These are phyloP conservation scores for Entelexis paramagnoliae DNA, from an alignment of 1,139 yeast genomes.

Conservation along the genomic window DNA sequence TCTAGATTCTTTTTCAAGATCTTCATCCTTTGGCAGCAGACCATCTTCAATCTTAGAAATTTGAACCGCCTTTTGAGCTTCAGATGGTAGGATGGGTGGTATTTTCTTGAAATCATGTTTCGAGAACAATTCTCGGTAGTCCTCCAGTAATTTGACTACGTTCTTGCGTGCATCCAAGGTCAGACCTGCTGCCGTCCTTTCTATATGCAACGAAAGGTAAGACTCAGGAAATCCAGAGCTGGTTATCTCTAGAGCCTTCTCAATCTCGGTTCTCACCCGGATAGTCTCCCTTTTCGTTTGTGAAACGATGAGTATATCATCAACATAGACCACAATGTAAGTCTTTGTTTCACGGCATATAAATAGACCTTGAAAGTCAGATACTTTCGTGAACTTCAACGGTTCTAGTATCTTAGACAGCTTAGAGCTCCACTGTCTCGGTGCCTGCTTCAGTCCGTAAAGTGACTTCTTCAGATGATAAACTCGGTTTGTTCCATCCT, in stretches of 20 bases:
- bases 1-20: neutral
- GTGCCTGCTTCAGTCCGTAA: constrained; percentile 1
- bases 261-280: neutral
- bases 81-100: neutral
- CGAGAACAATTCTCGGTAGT: neutral
- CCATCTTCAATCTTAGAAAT: neutral
- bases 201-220: neutral
- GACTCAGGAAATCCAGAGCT: neutral
- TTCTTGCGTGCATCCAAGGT: neutral
- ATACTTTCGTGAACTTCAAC: neutral
- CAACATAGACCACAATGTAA: neutral
- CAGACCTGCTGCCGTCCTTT: neutral
- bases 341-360: neutral
- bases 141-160: neutral
- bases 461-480: neutral
- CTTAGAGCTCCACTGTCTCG: neutral
- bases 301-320: neutral
- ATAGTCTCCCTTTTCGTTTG: neutral
- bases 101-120: neutral
- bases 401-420: neutral
- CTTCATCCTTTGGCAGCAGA: too few relatives aligned
- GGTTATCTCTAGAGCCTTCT: neutral
- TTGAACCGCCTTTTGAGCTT: neutral
- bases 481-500: neutral
- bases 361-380: neutral